Evolutionary conservation across 305 asterid genomes (phyloP).

Genomic region (Solanum hybrid): DNA sequence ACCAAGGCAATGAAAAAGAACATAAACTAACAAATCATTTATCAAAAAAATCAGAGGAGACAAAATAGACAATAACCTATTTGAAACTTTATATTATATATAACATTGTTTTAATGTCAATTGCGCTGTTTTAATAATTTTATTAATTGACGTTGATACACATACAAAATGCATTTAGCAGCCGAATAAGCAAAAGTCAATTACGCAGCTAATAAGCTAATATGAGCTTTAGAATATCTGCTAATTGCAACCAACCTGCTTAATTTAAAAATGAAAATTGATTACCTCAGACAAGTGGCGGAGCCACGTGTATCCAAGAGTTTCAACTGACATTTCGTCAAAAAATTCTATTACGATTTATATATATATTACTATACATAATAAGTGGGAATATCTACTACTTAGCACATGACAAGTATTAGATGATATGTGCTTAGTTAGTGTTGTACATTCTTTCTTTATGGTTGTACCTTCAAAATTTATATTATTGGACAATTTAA

Average conservation of each 20-base stretch:
- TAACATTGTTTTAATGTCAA: not conserved
- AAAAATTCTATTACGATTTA: not conserved
- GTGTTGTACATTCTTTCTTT: no score
- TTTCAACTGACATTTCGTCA: not conserved
- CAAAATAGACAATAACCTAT: not conserved
- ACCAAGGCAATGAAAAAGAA: not conserved
- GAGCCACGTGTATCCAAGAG: not conserved
- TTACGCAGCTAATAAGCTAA: not conserved
- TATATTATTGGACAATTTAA: no score
- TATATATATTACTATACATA: no score
- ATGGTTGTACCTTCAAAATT: no score
- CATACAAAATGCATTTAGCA: not conserved
- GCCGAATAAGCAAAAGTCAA: not conserved
- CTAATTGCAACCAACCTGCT: not conserved
- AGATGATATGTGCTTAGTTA: no score
- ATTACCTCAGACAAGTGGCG: not conserved
- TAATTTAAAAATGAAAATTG: not conserved
- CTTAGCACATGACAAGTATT: no score
- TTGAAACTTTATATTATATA: not conserved
- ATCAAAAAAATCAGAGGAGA: not conserved
- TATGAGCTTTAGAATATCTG: not conserved
- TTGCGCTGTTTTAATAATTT: not conserved
- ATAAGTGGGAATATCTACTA: no score
- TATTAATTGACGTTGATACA: not conserved
- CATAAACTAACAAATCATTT: not conserved